These are phyloP conservation scores for Panicum miliaceum DNA, from an alignment of 176 grass and related monocot species.

Conservation along the genomic window DNA sequence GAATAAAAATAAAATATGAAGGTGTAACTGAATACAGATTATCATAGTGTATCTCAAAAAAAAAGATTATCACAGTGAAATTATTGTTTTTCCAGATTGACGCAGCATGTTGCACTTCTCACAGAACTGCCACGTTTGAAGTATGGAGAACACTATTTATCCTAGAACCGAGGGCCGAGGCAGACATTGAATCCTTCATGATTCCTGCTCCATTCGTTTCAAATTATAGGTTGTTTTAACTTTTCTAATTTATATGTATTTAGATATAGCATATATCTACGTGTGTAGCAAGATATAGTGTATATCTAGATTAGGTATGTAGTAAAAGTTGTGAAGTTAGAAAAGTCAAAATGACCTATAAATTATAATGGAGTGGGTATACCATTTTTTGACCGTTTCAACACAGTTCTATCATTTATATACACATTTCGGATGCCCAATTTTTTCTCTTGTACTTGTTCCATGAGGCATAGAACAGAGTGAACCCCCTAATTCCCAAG, in stretches of 20 bases:
- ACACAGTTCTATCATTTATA: not conserved
- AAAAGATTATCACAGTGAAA: not conserved
- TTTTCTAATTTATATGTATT: too few species aligned
- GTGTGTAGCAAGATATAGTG: too few species aligned
- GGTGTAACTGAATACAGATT: not conserved
- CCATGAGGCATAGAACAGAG: slow-evolving; percentile 7
- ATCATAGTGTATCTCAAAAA: too few species aligned
- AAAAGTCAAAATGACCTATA: too few species aligned
- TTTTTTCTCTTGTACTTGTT: not conserved
- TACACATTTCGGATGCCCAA: slow-evolving; percentile 9
- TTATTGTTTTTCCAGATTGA: not conserved
- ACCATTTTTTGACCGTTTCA: not conserved
- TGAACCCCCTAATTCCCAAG: not conserved
- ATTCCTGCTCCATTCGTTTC: not conserved
- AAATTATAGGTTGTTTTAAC: too few species aligned
- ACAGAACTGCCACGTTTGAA: not conserved
- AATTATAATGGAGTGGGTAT: too few species aligned
- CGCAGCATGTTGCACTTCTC: not conserved
- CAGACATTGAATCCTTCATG: not conserved
- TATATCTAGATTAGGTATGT: too few species aligned
- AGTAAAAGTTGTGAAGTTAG: too few species aligned
- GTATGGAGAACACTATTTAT: not conserved
- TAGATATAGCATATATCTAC: too few species aligned
- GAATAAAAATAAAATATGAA: too few species aligned
- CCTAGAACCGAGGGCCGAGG: not conserved